These are phyloP conservation scores for Corniculantispora saksenae DNA, from an alignment of 2,329 filamentous ascomycete genomes.

Conservation along the genomic window DNA sequence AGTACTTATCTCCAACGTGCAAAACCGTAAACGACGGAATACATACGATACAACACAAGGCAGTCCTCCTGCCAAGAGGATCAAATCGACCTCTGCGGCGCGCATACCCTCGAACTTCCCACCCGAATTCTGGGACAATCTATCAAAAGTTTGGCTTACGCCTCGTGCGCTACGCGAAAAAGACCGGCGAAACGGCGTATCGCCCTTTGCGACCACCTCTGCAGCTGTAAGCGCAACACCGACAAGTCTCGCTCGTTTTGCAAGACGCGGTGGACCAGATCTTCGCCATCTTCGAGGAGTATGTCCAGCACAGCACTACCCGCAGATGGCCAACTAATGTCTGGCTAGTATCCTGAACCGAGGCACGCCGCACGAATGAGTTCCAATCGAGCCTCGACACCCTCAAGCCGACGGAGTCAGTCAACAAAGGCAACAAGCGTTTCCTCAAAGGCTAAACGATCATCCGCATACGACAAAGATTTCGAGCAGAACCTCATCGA, in stretches of 20 bases:
- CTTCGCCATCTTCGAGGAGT: conserved; percentile 27
- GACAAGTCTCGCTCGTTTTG: conserved; percentile 1
- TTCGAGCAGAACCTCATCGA: conserved; percentile 42
- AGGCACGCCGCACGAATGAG: background rate
- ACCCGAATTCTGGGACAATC: conserved; percentile 30
- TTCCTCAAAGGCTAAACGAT: conserved; percentile 23
- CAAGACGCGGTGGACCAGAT: conserved; percentile 27
- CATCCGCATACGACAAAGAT: conserved; percentile 32
- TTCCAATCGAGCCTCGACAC: background rate
- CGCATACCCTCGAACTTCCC: conserved; percentile 22
- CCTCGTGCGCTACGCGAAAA: conserved; percentile 30
- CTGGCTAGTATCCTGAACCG: conserved; percentile 1
- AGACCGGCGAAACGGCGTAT: conserved; percentile 25
- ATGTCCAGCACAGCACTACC: conserved; percentile 7
- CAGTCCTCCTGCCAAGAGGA: background rate
- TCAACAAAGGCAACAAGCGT: conserved; percentile 23
- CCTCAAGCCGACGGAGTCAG: conserved; percentile 19
- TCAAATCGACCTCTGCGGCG: background rate
- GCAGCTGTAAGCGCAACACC: background rate
- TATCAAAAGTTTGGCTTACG: conserved; percentile 31
- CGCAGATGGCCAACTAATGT: background rate
- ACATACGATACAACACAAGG: background rate
- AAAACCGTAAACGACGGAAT: conserved; percentile 3
- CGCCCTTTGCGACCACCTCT: background rate
- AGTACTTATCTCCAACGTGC: background rate